Base-by-base conservation (phyloP, 352 stramenopile species). In the Phytophthora gonapodyides region DNA sequence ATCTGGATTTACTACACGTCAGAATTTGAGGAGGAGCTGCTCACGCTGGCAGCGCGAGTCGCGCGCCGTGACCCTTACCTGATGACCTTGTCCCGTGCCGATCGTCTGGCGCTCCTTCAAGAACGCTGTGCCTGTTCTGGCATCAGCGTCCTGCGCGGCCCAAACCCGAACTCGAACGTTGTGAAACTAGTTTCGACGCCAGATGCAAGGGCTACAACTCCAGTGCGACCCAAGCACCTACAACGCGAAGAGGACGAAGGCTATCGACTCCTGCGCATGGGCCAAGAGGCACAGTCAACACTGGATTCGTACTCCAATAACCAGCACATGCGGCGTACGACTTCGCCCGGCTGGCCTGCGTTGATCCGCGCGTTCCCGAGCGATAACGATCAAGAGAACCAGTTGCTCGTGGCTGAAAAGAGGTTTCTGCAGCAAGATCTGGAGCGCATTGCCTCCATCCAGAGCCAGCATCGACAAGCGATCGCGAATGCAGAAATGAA, bases 1-100 rank as follows among this genome's bases (percentile, higher is more conserved):
- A 71, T 93, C 7, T 86, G 80, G 61, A 82, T 93, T 16, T 93
- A 91, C 65, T 93, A 91, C 62, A 88, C 77, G 17, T 52, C 75
- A 0, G 48, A 61, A 16, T 79, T 89, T 21, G 77, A 90, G 42
- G 35, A 64, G 2, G 77, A 88, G 35, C 52, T 93, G 27, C 48
- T 91, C 0, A 82, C 82, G 9, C 60, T 87, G 17, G 82, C 82
- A 15, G 54, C 73, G 17, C 75, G 75, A 47, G 76, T 77, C 5
- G 73, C 75, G 11, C 76, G 73, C 42, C 76, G 81, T 1, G 84
- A 93, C 43, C 81, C 82, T 5, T 85, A 84, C n/a, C 64, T 93
- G 8, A 87, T 87, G 75, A 61, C 44, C 0, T 44, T 91, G n/a
- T n/a, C 68, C 11, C 59, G 52, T n/a, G 49, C 57, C 16, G 73